A percentile compares a stretch with the other conserved stretches of the same genome.
Conservation (phyloP, 129 eudicot species). For the Centaurea solstitialis region DNA sequence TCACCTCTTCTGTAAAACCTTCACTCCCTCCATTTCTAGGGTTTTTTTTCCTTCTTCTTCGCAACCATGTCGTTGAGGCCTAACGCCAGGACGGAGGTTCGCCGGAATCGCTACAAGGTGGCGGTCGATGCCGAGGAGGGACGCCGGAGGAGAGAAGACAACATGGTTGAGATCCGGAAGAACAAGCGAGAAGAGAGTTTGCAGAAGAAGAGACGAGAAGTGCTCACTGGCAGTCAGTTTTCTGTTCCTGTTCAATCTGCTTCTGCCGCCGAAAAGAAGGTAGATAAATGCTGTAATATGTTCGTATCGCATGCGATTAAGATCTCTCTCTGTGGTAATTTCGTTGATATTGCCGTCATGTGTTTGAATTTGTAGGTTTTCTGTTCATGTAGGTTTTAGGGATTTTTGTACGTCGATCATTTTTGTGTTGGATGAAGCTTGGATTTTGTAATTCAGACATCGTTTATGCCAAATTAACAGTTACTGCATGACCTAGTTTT, state of each 20-base stretch:
- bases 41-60: background rate
- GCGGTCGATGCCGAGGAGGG: slow-evolving; percentile 96
- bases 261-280: slow-evolving; percentile 61
- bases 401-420: background rate
- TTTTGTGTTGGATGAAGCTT: background rate
- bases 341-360: background rate
- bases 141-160: slow-evolving; percentile 79
- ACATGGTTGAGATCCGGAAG: slow-evolving; percentile 96
- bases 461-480: background rate
- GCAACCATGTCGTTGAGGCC: slow-evolving; percentile 76
- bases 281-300: background rate
- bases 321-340: background rate
- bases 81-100: slow-evolving; percentile 61
- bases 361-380: slow-evolving; percentile 25
- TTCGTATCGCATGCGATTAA: background rate
- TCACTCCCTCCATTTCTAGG: slow-evolving; percentile 12
- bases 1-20: background rate
- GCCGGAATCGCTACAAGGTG: slow-evolving; percentile 80
- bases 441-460: background rate
- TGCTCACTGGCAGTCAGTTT: slow-evolving; percentile 47
- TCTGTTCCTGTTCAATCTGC: slow-evolving; percentile 48
- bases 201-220: slow-evolving; percentile 86
- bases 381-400: background rate
- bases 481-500: background rate
- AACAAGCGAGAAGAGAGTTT: slow-evolving; percentile 71